Conservation (phyloP, 345 rosid genomes). For the Aquilaria yunnanensis region DNA sequence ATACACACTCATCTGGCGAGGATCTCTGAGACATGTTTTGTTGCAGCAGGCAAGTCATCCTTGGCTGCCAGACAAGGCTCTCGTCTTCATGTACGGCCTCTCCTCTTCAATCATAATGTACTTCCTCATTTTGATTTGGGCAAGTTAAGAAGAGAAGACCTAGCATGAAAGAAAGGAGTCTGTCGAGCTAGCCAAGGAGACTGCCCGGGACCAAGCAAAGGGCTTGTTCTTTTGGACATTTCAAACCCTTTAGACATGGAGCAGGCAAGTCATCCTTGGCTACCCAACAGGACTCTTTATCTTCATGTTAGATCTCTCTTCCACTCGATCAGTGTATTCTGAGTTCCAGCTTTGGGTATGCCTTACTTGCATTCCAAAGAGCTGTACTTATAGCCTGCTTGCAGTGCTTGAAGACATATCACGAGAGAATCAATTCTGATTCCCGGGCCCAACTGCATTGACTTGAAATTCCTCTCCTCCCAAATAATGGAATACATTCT, state of each 20-base stretch:
- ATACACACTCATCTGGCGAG: too few relatives aligned
- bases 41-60: conserved; percentile 17
- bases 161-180: conserved; percentile 17
- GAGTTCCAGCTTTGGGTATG: too few relatives aligned
- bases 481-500: too few relatives aligned
- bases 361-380: too few relatives aligned
- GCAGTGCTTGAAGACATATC: too few relatives aligned
- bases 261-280: conserved; percentile 67
- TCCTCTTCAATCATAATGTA: conserved; percentile 1
- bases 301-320: conserved; percentile 39
- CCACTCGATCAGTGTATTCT: conserved; percentile 3
- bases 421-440: too few relatives aligned
- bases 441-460: too few relatives aligned
- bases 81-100: conserved; percentile 12
- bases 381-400: too few relatives aligned
- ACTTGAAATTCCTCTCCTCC: too few relatives aligned
- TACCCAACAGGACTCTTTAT: conserved; percentile 25
- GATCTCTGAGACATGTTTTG: too few relatives aligned
- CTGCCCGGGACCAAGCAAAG: conserved; percentile 11
- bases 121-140: not conserved
- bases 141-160: conserved; percentile 9
- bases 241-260: conserved; percentile 1
- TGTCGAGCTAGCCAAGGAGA: conserved; percentile 19
- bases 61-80: conserved; percentile 15
- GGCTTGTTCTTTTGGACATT: not conserved